A percentile compares a stretch with the other conserved stretches of the same genome.
Conservation (phyloP, 441 rosid species). For the Macaranga tanarius region DNA sequence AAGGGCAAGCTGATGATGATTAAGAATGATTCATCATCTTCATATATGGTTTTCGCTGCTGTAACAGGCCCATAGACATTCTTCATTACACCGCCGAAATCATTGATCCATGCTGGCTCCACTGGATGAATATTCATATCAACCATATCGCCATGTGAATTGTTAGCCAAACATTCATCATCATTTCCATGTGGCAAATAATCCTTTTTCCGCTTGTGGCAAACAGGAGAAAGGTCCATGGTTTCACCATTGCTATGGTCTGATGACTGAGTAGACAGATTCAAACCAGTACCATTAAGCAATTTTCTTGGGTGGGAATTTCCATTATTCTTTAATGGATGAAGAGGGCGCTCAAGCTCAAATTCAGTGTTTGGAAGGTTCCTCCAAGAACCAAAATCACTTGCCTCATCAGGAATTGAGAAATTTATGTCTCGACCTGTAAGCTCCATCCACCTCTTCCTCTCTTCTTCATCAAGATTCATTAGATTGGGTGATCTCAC, state of each 20-base stretch:
- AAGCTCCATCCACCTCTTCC: slow-evolving; percentile 74
- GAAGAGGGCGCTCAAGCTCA: slow-evolving; percentile 59
- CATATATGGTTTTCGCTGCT: slow-evolving; percentile 74
- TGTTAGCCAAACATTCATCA: slow-evolving; percentile 45
- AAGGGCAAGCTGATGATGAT: slow-evolving; percentile 71
- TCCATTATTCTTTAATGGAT: slow-evolving; percentile 41
- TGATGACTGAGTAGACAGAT: slow-evolving; percentile 69
- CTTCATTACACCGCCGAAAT: slow-evolving; percentile 79
- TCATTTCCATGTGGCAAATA: slow-evolving; percentile 45
- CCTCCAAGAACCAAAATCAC: slow-evolving; percentile 82
- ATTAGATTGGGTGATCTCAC: slow-evolving; percentile 63
- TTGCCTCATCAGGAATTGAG: slow-evolving; percentile 67
- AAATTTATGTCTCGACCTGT: slow-evolving; percentile 77
- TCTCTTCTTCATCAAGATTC: slow-evolving; percentile 63
- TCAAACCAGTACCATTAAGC: slow-evolving; percentile 64
- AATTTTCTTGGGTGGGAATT: slow-evolving; percentile 46
- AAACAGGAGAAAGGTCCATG: slow-evolving; percentile 40
- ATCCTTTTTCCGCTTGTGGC: slow-evolving; percentile 68
- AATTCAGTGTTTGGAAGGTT: slow-evolving; percentile 64
- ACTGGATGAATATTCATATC: slow-evolving; percentile 52
- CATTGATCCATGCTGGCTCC: slow-evolving; percentile 62
- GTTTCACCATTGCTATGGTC: slow-evolving; percentile 54
- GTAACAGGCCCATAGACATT: slow-evolving; percentile 75
- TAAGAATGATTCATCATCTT: slow-evolving; percentile 67
- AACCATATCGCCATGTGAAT: slow-evolving; percentile 46